These are phyloP conservation scores for Cyberlindnera galapagoensis DNA, from an alignment of 805 yeast species.

Conservation along the genomic window DNA sequence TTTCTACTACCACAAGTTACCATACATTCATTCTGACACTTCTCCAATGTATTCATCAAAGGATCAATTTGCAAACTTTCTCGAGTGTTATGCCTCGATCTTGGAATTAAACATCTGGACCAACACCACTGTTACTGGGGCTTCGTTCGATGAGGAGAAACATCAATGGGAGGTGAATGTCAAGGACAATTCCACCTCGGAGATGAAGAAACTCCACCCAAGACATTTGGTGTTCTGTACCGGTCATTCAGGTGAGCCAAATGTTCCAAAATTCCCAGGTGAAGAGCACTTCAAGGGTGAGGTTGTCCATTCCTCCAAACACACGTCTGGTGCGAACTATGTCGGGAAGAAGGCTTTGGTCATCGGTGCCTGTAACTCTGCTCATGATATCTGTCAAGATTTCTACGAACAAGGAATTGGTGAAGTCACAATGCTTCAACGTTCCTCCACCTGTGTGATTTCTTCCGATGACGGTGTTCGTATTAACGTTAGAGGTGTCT, in stretches of 20 bases:
- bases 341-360: conserved; percentile 38
- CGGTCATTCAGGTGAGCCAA: conserved; percentile 41
- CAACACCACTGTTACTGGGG: conserved; percentile 26
- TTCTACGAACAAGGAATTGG: conserved; percentile 37
- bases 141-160: conserved; percentile 25
- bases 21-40: conserved; percentile 35
- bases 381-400: conserved; percentile 41
- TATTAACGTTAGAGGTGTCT: conserved; percentile 27
- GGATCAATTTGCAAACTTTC: conserved; percentile 39
- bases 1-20: conserved; percentile 35
- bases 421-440: conserved; percentile 36
- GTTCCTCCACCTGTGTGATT: conserved; percentile 39
- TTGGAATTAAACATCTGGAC: conserved; percentile 36
- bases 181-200: conserved; percentile 24
- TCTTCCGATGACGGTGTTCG: conserved; percentile 29
- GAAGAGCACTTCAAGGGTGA: conserved; percentile 33
- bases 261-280: conserved; percentile 34
- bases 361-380: conserved; percentile 40
- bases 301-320: conserved; percentile 36
- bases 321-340: conserved; percentile 35
- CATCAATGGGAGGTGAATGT: conserved; percentile 31
- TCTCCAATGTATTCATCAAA: conserved; percentile 37
- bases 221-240: conserved; percentile 37
- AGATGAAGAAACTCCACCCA: conserved; percentile 24
- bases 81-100: conserved; percentile 34